Conservation (phyloP, 2,329 filamentous ascomycete species). For the Fusarium virguliforme region DNA sequence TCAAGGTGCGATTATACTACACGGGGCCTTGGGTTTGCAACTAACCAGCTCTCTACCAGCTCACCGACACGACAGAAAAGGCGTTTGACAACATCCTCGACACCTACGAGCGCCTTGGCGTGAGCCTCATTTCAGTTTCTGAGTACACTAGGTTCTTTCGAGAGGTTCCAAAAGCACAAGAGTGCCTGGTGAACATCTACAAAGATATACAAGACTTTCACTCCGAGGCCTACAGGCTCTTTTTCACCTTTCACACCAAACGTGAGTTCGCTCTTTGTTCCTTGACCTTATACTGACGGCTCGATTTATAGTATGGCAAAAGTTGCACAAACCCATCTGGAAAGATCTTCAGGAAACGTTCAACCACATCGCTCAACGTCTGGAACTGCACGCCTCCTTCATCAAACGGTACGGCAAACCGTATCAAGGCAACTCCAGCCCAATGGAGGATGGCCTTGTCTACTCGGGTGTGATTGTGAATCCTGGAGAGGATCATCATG, state of each 20-base stretch:
- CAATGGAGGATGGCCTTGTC: neutral
- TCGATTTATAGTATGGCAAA: neutral
- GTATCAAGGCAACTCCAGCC: neutral
- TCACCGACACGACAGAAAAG: neutral
- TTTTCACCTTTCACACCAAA: neutral
- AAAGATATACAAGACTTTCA: neutral
- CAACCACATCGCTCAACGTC: neutral
- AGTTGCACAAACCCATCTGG: neutral
- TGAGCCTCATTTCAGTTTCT: neutral
- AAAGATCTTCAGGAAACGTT: neutral
- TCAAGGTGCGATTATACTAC: neutral
- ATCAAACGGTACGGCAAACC: neutral
- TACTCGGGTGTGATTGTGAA: neutral
- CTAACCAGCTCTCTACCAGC: neutral
- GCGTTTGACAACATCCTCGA: constrained; percentile 6
- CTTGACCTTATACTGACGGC: neutral
- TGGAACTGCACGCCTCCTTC: neutral
- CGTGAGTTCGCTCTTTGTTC: neutral
- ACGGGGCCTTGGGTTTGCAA: fast-evolving
- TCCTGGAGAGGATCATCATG: neutral
- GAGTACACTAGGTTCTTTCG: neutral
- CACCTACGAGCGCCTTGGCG: neutral
- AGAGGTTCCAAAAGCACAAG: neutral
- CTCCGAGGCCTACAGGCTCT: neutral
- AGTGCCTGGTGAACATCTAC: constrained; percentile 9